Evolutionary conservation across 139 green algal species (phyloP), one percentile per base, ranked within the genome.

Genomic region (Tetratostichococcus sp.): DNA sequence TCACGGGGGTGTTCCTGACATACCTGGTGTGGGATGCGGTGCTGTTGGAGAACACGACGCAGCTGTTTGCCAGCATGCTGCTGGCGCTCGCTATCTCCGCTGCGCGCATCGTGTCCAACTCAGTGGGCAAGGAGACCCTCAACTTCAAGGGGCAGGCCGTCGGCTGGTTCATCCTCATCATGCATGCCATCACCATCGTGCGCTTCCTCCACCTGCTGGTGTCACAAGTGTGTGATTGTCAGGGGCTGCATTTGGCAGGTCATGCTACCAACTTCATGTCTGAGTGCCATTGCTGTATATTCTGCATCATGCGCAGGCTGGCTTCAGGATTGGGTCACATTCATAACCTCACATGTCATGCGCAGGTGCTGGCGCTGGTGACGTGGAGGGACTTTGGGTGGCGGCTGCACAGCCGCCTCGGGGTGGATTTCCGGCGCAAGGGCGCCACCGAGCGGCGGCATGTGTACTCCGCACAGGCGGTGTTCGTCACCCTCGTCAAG

Each of bases 341-440:
- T n/a, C n/a, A n/a, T n/a, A n/a, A n/a, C n/a, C n/a, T n/a, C n/a
- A n/a, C n/a, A n/a, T n/a, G n/a, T n/a, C 50, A 62, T 62, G 50
- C 50, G 31, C 32, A 79, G 72, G 32, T 59, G 11, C 33, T 71
- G 4, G 79, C 79, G 1, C 17, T 75, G 31, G 22, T 84, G 34
- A 69, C 79, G 23, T 84, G 68, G 30, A 43, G 79, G 14, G 43
- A 84, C 58, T 84, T 84, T 78, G 79, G 79, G 4, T 84, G 79
- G 79, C 77, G 79, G 23, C 35, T 84, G 42, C 75, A 80, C 43
- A 72, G 65, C 50, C 75, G 77, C 26, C 58, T 84, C 14, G 79
- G 79, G 1, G 75, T 83, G 30, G 79, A 84, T 39, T 79, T 71
- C 33, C 69, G 79, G 28, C 32, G 73, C 59, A 71, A 80, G 35